Conservation (phyloP, 116 monocot species). For the Posidonia oceanica region DNA sequence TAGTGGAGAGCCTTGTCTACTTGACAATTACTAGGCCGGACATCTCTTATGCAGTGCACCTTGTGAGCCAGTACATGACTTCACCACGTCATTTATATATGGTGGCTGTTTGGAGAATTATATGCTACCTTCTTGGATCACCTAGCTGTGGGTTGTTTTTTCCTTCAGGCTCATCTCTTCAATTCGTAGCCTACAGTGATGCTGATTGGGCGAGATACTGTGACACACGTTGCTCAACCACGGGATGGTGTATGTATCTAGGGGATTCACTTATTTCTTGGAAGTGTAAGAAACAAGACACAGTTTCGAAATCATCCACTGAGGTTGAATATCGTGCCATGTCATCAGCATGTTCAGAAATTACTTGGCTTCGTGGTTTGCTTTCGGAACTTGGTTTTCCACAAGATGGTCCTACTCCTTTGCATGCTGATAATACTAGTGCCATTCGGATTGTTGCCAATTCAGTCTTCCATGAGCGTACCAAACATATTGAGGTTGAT, state of each 20-base stretch:
- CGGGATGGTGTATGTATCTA: not conserved
- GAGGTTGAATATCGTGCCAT: slow-evolving; percentile 15
- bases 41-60: slow-evolving; percentile 6
- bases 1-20: not conserved
- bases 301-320: slow-evolving; percentile 4
- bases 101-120: not conserved
- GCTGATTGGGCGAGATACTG: slow-evolving; percentile 7
- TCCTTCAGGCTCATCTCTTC: not conserved
- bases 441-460: slow-evolving; percentile 2
- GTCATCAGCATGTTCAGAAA: not conserved
- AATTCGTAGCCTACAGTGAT: not conserved
- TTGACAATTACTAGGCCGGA: slow-evolving; percentile 4
- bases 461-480: slow-evolving; percentile 6
- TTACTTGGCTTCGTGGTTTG: not conserved
- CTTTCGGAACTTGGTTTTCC: not conserved
- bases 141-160: not conserved
- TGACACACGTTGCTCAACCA: not conserved
- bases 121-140: slow-evolving; percentile 4
- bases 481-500: not conserved
- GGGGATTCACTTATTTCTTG: slow-evolving; percentile 1
- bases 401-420: not conserved
- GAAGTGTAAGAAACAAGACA: slow-evolving; percentile 8
- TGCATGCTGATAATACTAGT: slow-evolving; percentile 2
- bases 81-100: not conserved
- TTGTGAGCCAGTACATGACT: slow-evolving; percentile 7